phyloP scores from a whole-genome alignment of 495 filamentous ascomycete genomes.

The Bathelium albidoporum region DNA sequence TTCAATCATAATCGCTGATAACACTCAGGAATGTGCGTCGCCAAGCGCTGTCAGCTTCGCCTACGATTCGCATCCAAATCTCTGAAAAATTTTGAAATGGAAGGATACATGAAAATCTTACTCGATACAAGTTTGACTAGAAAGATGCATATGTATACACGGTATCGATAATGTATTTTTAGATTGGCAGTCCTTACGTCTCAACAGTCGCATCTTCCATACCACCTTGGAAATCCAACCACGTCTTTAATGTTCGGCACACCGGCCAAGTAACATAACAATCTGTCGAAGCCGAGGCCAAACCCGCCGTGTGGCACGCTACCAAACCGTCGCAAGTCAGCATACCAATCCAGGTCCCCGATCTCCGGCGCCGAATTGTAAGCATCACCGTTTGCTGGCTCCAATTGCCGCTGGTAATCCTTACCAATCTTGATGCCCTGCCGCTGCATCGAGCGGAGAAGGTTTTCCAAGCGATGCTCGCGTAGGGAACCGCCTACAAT shows the following conservation, averaged over 20 bases:
- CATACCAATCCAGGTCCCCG: conserved; percentile 68
- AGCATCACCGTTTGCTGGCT: not conserved
- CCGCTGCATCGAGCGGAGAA: conserved; percentile 63
- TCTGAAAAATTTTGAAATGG: too few species aligned
- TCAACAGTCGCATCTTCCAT: conserved; percentile 86
- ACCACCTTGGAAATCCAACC: conserved; percentile 81
- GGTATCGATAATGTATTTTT: too few species aligned
- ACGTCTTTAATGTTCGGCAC: conserved; percentile 77
- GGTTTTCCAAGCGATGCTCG: conserved; percentile 65
- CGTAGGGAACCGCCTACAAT: conserved; percentile 88
- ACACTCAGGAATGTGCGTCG: too few species aligned
- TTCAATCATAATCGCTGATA: too few species aligned
- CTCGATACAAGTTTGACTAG: too few species aligned
- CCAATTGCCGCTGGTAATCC: not conserved
- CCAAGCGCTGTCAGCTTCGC: too few species aligned
- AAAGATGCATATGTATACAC: too few species aligned
- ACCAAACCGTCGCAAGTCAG: conserved; percentile 89
- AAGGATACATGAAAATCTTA: too few species aligned
- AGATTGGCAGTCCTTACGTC: not conserved
- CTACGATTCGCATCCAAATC: too few species aligned
- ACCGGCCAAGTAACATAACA: conserved; percentile 77
- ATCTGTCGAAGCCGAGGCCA: conserved; percentile 84
- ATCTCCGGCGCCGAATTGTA: conserved; percentile 10
- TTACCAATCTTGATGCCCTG: conserved; percentile 32
- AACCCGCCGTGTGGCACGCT: conserved; percentile 95